Evolutionary conservation across 1,284 basidiomycete species (phyloP).

Genomic region (Cutaneotrichosporon curvatum): DNA sequence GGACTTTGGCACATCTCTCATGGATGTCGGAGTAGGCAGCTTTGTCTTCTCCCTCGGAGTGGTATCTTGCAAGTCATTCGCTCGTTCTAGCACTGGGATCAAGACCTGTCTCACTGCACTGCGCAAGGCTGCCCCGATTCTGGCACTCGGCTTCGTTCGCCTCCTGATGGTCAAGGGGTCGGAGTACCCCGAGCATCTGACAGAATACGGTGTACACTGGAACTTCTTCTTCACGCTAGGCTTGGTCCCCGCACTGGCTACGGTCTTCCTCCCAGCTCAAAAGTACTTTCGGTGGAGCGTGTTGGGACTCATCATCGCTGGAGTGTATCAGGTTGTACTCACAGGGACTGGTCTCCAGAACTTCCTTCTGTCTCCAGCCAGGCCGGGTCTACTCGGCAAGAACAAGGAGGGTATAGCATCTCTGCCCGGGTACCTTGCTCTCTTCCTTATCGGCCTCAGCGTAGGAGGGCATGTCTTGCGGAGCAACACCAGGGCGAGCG

Average conservation of each 20-base stretch:
- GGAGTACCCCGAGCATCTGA: slow-evolving; percentile 92
- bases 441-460: slow-evolving; percentile 79
- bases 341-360: slow-evolving; percentile 52
- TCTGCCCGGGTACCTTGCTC: slow-evolving; percentile 76
- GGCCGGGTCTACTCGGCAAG: slow-evolving; percentile 60
- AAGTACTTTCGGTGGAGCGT: slow-evolving; percentile 55
- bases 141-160: slow-evolving; percentile 67
- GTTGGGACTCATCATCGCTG: slow-evolving; percentile 51
- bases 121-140: slow-evolving; percentile 61
- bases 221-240: slow-evolving; percentile 97
- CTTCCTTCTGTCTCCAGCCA: slow-evolving; percentile 60
- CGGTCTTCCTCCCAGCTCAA: slow-evolving; percentile 61
- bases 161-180: slow-evolving; percentile 84
- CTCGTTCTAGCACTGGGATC: not conserved
- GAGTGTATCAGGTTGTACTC: slow-evolving; percentile 65
- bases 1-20: slow-evolving; percentile 89
- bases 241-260: slow-evolving; percentile 67
- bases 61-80: slow-evolving; percentile 57
- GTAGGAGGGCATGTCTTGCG: slow-evolving; percentile 74
- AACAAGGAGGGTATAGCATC: slow-evolving; percentile 91
- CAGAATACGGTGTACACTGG: slow-evolving; percentile 97
- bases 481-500: slow-evolving; percentile 41
- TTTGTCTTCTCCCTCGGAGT: slow-evolving; percentile 76
- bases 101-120: slow-evolving; percentile 35
- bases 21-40: slow-evolving; percentile 95